Evolutionary conservation across 768 basidiomycete genomes (phyloP).

Genomic region (Astraeus odoratus): DNA sequence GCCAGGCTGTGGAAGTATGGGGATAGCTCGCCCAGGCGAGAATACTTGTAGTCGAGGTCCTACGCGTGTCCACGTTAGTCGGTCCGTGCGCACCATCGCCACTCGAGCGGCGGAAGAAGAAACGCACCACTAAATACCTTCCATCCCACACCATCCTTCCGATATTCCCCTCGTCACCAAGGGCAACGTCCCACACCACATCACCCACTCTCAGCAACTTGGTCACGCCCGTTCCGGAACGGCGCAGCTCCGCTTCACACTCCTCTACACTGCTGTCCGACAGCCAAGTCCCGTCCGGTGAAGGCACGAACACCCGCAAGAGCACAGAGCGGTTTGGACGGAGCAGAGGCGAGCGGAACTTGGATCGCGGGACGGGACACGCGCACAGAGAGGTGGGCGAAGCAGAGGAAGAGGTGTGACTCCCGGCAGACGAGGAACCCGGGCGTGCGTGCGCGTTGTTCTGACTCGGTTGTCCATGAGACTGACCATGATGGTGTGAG

Average conservation of each 20-base stretch:
- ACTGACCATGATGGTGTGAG: slow-evolving; percentile 21
- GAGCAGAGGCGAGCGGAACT: slow-evolving; percentile 68
- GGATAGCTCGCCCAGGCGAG: slow-evolving; percentile 67
- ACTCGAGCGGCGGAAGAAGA: slow-evolving; percentile 1
- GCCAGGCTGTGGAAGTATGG: slow-evolving; percentile 74
- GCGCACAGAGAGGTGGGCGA: neutral
- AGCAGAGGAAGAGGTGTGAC: neutral
- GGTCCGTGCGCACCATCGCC: neutral
- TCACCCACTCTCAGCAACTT: slow-evolving; percentile 67
- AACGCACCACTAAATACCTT: slow-evolving; percentile 74
- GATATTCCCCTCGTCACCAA: slow-evolving; percentile 79
- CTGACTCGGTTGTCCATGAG: slow-evolving; percentile 36
- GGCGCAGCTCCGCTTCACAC: slow-evolving; percentile 74
- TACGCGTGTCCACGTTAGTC: slow-evolving; percentile 22
- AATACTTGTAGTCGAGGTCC: slow-evolving; percentile 85
- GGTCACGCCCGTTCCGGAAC: slow-evolving; percentile 48
- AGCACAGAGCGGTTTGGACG: slow-evolving; percentile 66
- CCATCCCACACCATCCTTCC: slow-evolving; percentile 87
- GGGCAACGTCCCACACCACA: slow-evolving; percentile 82
- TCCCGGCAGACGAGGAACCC: slow-evolving; percentile 12
- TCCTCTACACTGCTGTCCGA: slow-evolving; percentile 74
- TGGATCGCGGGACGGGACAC: neutral
- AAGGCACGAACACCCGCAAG: slow-evolving; percentile 77
- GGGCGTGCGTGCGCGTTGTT: slow-evolving; percentile 20
- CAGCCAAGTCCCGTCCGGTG: slow-evolving; percentile 82